Conservation (phyloP, 2,329 filamentous ascomycete species). For the Cephalotrichum gorgonifer region DNA sequence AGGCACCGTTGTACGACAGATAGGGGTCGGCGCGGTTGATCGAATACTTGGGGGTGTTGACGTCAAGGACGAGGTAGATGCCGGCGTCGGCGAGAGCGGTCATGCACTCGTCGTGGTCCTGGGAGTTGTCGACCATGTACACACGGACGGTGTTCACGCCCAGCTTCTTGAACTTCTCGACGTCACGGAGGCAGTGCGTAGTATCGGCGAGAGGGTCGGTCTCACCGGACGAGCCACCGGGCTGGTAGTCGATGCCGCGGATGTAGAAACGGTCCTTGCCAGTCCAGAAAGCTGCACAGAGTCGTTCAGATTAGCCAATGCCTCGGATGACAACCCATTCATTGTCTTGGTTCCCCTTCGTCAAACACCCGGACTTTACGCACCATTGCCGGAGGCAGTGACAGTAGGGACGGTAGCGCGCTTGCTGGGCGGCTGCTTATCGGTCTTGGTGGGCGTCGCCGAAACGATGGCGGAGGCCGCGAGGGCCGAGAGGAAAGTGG, state of each 20-base stretch:
- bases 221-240: constrained; percentile 44
- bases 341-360: neutral
- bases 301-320: neutral
- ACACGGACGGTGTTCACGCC: constrained; percentile 88
- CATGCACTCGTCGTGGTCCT: constrained; percentile 81
- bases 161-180: constrained; percentile 71
- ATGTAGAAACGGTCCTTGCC: constrained; percentile 45
- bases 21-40: constrained; percentile 62
- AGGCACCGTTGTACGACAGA: constrained; percentile 75
- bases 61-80: constrained; percentile 86
- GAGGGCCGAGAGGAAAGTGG: constrained; percentile 35
- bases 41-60: constrained; percentile 84
- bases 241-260: constrained; percentile 52
- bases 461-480: constrained; percentile 31
- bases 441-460: constrained; percentile 39
- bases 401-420: constrained; percentile 38
- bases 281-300: constrained; percentile 40
- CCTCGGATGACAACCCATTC: neutral
- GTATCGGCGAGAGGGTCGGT: constrained; percentile 69
- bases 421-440: constrained; percentile 36
- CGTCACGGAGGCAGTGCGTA: constrained; percentile 64
- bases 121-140: constrained; percentile 83
- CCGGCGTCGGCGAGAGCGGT: constrained; percentile 65
- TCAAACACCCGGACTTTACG: constrained; percentile 7
- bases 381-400: constrained; percentile 48